These are phyloP conservation scores for Sungouiozyma ichnusensis DNA, from an alignment of 805 yeast species.

Conservation along the genomic window DNA sequence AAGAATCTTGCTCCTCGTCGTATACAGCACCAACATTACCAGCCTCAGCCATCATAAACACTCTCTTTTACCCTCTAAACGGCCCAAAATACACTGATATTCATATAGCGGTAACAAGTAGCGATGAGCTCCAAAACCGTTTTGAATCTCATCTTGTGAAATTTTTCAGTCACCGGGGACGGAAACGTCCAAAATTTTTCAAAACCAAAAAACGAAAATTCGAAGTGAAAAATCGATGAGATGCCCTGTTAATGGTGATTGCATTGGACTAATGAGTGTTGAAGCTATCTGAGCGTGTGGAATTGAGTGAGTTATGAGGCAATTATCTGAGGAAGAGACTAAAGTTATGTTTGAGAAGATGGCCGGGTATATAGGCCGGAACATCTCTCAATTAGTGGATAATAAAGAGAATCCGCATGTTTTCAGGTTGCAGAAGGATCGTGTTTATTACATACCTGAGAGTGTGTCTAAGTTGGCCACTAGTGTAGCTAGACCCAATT, in stretches of 20 bases:
- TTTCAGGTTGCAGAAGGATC: conserved; percentile 88
- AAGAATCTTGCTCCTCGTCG: conserved; percentile 31
- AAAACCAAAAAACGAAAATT: too few relatives aligned
- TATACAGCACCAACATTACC: conserved; percentile 18
- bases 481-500: conserved; percentile 74
- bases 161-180: background rate
- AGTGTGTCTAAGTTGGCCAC: conserved; percentile 79
- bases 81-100: too few relatives aligned
- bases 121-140: conserved; percentile 1
- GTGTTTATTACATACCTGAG: conserved; percentile 89
- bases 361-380: conserved; percentile 94
- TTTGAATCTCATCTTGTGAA: too few relatives aligned
- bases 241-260: background rate
- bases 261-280: background rate
- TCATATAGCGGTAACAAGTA: background rate
- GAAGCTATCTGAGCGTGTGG: background rate
- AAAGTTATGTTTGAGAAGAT: conserved; percentile 91
- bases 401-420: conserved; percentile 78
- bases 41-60: background rate
- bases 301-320: conserved; percentile 52
- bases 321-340: conserved; percentile 93
- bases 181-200: background rate
- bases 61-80: too few relatives aligned
- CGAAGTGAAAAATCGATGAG: background rate
- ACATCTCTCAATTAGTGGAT: conserved; percentile 78